Conservation (phyloP, 2,329 filamentous ascomycete species). For the Colletotrichum filicis region DNA sequence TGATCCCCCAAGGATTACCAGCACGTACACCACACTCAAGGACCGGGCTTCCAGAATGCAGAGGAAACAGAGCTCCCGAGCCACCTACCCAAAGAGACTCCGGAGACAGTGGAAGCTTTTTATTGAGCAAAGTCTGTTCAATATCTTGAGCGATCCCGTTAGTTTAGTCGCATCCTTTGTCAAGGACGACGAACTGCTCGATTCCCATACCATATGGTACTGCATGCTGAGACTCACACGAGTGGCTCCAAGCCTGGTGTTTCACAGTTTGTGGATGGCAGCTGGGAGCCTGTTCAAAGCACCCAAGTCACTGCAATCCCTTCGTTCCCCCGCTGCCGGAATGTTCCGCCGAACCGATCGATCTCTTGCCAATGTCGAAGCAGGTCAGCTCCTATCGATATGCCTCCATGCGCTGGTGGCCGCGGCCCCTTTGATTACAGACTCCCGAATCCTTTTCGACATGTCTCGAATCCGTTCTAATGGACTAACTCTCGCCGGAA, state of each 20-base stretch:
- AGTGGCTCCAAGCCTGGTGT: conserved; percentile 66
- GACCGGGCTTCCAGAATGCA: conserved; percentile 43
- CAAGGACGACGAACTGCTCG: conserved; percentile 60
- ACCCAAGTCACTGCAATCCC: conserved; percentile 55
- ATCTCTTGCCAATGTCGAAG: conserved; percentile 59
- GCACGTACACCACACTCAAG: conserved; percentile 21
- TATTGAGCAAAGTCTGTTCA: conserved; percentile 72
- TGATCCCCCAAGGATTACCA: conserved; percentile 43
- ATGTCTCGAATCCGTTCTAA: conserved; percentile 70
- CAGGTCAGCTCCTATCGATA: conserved; percentile 66
- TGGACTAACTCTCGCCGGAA: conserved; percentile 60
- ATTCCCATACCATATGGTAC: conserved; percentile 72
- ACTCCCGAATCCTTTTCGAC: conserved; percentile 62
- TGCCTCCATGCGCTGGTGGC: conserved; percentile 73
- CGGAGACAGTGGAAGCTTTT: conserved; percentile 68
- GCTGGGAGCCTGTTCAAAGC: conserved; percentile 68
- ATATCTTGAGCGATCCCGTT: conserved; percentile 68
- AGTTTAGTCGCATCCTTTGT: conserved; percentile 68
- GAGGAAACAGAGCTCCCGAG: conserved; percentile 44
- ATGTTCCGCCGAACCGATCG: conserved; percentile 48
- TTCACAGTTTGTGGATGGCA: conserved; percentile 73
- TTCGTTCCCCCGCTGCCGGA: conserved; percentile 50
- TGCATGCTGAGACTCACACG: conserved; percentile 70
- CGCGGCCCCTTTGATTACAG: conserved; percentile 61
- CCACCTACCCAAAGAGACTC: conserved; percentile 43